Percentiles rank a stretch among this genome's conserved stretches.
Conservation (phyloP, 441 rosid genomes). For the Aquilaria agallochum region DNA sequence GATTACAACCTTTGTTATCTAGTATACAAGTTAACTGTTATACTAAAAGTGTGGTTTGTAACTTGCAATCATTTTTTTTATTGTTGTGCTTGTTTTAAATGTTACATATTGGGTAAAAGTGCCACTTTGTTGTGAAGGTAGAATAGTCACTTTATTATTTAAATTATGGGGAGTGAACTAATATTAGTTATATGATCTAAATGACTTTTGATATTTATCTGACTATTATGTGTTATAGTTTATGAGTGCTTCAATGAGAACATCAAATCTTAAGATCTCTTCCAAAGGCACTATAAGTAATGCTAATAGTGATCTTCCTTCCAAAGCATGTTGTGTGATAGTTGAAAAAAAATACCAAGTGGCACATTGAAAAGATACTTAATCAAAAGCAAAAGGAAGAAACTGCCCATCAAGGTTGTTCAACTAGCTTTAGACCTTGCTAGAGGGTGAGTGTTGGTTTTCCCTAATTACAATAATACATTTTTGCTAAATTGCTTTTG, state of each 20-base stretch:
- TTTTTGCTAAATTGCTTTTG: not conserved
- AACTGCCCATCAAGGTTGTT: constrained; percentile 52
- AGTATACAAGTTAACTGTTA: no score
- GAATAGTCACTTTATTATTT: no score
- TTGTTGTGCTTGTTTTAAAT: no score
- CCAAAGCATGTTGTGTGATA: constrained; percentile 69
- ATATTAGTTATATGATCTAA: not conserved
- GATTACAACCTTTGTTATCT: no score
- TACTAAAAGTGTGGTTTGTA: no score
- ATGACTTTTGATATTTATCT: constrained; percentile 7
- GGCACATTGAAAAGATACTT: constrained; percentile 57
- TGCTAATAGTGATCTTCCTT: constrained; percentile 37
- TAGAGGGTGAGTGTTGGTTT: constrained; percentile 41
- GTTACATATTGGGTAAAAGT: no score
- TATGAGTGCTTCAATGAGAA: constrained; percentile 68
- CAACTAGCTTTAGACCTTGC: constrained; percentile 69
- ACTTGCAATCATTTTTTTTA: no score
- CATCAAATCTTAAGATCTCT: constrained; percentile 58
- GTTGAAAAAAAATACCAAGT: constrained; percentile 57
- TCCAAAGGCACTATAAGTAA: constrained; percentile 27
- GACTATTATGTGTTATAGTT: constrained; percentile 24
- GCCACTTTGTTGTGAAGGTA: constrained; percentile 48
- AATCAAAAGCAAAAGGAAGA: constrained; percentile 47
- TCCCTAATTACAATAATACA: not conserved
- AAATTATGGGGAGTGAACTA: not conserved